Percentiles rank a stretch among this genome's conserved stretches.
These are phyloP conservation scores for Globisporangium mamillatum DNA, from an alignment of 352 stramenopile genomes.

Conservation along the genomic window DNA sequence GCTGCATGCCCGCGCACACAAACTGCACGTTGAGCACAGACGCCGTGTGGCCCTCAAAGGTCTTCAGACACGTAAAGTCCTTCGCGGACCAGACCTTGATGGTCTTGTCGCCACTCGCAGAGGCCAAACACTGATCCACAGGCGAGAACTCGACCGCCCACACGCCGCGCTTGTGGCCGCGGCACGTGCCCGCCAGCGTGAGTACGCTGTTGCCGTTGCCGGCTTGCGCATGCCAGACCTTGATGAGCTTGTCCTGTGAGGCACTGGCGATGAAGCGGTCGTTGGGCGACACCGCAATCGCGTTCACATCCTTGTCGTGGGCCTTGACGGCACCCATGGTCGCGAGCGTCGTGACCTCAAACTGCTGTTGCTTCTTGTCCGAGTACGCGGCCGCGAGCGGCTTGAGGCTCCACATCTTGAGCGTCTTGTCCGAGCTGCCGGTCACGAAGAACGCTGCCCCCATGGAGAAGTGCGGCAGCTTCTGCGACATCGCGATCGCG, in stretches of 20 bases:
- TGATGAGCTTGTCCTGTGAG: conserved; percentile 98
- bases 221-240: conserved; percentile 91
- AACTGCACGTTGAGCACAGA: conserved; percentile 90
- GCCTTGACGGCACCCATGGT: conserved; percentile 74
- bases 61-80: conserved; percentile 95
- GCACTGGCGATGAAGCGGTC: conserved; percentile 96
- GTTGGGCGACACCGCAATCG: conserved; percentile 93
- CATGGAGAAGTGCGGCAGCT: conserved; percentile 61
- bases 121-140: conserved; percentile 94
- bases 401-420: conserved; percentile 97
- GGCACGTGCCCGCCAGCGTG: conserved; percentile 88
- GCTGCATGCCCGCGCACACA: conserved; percentile 88
- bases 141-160: conserved; percentile 97
- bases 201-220: conserved; percentile 69
- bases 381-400: conserved; percentile 48
- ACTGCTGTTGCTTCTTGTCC: conserved; percentile 37
- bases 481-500: conserved; percentile 91
- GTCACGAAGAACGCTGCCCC: conserved; percentile 94
- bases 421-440: conserved; percentile 95
- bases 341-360: conserved; percentile 51
- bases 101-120: conserved; percentile 94
- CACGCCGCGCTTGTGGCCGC: conserved; percentile 96
- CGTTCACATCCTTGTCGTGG: conserved; percentile 98
- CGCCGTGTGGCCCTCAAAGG: conserved; percentile 93
- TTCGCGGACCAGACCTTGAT: conserved; percentile 97